Base-by-base conservation (phyloP, 805 yeast genomes). In the Ogataea haglerorum region DNA sequence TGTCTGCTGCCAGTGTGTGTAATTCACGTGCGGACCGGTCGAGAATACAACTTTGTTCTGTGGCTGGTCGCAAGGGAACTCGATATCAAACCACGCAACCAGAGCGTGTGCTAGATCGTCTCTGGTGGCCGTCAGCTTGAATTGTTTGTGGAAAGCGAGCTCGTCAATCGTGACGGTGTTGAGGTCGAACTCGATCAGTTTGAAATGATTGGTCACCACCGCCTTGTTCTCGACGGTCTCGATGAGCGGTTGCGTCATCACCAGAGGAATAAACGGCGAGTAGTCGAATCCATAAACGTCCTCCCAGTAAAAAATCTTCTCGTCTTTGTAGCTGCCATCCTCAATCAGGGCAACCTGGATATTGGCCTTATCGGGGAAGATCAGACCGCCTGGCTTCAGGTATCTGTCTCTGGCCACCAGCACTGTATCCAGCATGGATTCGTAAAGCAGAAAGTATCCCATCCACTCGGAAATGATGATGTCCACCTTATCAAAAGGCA, bases 1-100 rank as follows among this genome's bases (percentile, higher is more conserved):
- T 14, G 96, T 85, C 69, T 93, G 99, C 65, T 93, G 95, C 99
- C 99, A 93, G 69, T 93, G 99, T 12, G 99, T 93, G 72, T 90
- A 89, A 53, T 80, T 78, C 34, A 89, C 82, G 67, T 85, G 89
- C 25, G 99, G 96, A 17, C 98, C 98, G 10, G 99, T 95, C 15
- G 93, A 82, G 61, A 93, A 90, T 23, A 68, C 69, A 43, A 91
- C 82, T 51, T 75, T 76, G 52, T 79, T 77, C 32, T 72, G 70
- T 26, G 65, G 60, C 30, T 62, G 58, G 42, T 71, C 73, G 38
- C 71, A 75, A 30, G 93, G 93, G 76, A 93, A 93, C 49, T 77
- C 90, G 57, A 88, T 85, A 58, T 93, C 99, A 57, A 89, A 93
- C 97, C 98, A 93, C 12, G 89, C 84, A 45, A 93, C 79, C 47